Percentiles rank a stretch among this genome's conserved stretches.
Conservation (phyloP, 345 rosid genomes). For the Triadica sebifera region DNA sequence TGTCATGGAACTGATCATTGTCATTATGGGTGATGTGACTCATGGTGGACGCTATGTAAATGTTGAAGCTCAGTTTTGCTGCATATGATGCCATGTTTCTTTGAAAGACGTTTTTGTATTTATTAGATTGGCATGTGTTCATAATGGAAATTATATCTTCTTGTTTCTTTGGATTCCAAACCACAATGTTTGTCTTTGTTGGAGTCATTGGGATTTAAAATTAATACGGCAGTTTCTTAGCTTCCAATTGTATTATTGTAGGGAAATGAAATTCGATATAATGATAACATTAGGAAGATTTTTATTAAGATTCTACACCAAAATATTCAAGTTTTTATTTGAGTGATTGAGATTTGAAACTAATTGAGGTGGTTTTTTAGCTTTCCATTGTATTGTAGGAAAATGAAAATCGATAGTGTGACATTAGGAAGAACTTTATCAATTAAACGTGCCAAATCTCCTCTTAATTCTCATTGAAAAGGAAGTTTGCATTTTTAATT, state of each 20-base stretch:
- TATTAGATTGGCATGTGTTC: neutral
- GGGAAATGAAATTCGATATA: neutral
- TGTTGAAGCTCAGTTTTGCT: neutral
- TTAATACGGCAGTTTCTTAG: neutral
- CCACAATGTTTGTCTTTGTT: neutral
- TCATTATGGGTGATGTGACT: neutral
- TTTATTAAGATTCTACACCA: neutral
- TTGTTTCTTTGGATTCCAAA: neutral
- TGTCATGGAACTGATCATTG: neutral
- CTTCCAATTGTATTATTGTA: neutral
- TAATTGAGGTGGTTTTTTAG: neutral
- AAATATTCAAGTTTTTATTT: neutral
- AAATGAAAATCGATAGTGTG: neutral
- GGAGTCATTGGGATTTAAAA: neutral
- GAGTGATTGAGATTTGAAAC: neutral
- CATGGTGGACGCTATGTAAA: neutral
- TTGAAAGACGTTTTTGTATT: neutral
- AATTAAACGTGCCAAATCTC: neutral
- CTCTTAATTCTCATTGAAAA: neutral
- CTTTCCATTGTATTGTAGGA: neutral
- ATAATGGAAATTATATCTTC: neutral
- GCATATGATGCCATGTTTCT: neutral
- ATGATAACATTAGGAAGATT: neutral
- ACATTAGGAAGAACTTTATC: neutral
- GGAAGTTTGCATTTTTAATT: neutral